Percentiles rank a stretch among this genome's conserved stretches.
These are phyloP conservation scores for Pichia terricola DNA, from an alignment of 1,139 yeast genomes.

Conservation along the genomic window DNA sequence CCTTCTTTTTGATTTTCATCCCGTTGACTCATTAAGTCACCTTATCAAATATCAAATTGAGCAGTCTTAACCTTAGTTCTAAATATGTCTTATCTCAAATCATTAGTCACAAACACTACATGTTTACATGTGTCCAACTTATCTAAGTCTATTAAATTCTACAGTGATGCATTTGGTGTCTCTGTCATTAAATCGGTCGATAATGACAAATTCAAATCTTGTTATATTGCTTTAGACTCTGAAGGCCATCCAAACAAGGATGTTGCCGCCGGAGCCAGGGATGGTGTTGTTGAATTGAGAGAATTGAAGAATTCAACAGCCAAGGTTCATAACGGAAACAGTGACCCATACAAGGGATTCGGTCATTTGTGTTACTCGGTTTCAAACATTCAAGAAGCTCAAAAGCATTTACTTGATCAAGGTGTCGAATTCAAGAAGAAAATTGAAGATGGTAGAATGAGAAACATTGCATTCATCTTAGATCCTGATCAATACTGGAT, in stretches of 20 bases:
- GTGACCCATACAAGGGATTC: constrained; percentile 76
- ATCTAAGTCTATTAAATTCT: constrained; percentile 59
- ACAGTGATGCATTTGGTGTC: constrained; percentile 70
- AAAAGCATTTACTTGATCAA: constrained; percentile 43
- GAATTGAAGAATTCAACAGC: constrained; percentile 45
- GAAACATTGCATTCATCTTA: constrained; percentile 83
- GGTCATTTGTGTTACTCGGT: constrained; percentile 91
- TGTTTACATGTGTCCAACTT: constrained; percentile 82
- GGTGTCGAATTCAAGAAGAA: constrained; percentile 77
- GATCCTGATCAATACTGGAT: constrained; percentile 98
- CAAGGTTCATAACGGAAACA: constrained; percentile 71
- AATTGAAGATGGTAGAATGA: constrained; percentile 82
- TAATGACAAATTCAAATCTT: constrained; percentile 53
- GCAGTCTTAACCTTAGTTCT: too few relatives aligned
- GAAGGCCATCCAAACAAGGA: constrained; percentile 35
- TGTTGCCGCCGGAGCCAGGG: constrained; percentile 49
- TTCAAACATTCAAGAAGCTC: constrained; percentile 60
- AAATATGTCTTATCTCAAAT: too few relatives aligned
- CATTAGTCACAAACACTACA: constrained; percentile 55
- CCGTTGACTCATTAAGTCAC: too few relatives aligned
- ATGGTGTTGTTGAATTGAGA: constrained; percentile 77
- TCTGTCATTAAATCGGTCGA: constrained; percentile 44
- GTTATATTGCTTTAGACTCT: constrained; percentile 54
- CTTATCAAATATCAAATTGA: too few relatives aligned
- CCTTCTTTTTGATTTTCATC: too few relatives aligned